Evolutionary conservation across 352 stramenopile genomes (phyloP).

Genomic region (Pythium phragmiticola): DNA sequence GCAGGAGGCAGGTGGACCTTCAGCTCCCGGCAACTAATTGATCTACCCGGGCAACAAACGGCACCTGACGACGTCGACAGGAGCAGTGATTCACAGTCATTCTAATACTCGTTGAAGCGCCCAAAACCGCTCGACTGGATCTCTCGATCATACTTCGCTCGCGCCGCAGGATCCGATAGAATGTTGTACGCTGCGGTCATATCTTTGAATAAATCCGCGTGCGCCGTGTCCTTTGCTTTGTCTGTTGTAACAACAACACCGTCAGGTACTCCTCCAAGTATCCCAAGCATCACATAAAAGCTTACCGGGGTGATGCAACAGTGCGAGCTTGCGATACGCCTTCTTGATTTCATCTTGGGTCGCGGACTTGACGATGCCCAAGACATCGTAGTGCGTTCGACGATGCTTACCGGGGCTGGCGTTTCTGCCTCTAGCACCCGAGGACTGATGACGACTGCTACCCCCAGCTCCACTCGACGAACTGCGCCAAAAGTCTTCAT

Average conservation of each 20-base stretch:
- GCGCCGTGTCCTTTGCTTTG: constrained; percentile 61
- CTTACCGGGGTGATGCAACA: constrained; percentile 84
- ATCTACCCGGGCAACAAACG: background rate
- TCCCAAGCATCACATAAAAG: background rate
- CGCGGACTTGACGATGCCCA: constrained; percentile 56
- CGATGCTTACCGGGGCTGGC: constrained; percentile 13
- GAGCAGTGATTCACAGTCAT: background rate
- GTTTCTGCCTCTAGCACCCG: constrained; percentile 14
- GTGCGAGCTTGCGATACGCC: constrained; percentile 86
- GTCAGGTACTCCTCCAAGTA: background rate
- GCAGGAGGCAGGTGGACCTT: background rate
- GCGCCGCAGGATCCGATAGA: constrained; percentile 57
- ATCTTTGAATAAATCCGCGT: constrained; percentile 81
- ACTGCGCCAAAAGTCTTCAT: constrained; percentile 44
- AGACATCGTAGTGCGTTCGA: constrained; percentile 80
- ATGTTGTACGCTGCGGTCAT: constrained; percentile 86
- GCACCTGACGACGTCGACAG: too few relatives aligned
- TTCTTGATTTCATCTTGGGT: constrained; percentile 83
- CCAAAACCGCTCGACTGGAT: constrained; percentile 60
- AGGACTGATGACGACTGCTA: constrained; percentile 25
- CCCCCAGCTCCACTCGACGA: constrained; percentile 20
- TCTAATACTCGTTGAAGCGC: constrained; percentile 41
- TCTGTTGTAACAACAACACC: constrained; percentile 31
- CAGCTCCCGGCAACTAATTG: constrained; percentile 2
- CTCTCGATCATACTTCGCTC: constrained; percentile 75